These are phyloP conservation scores for Rhipidocladum racemiflorum DNA, from an alignment of 176 grass and related monocot species.

Conservation along the genomic window DNA sequence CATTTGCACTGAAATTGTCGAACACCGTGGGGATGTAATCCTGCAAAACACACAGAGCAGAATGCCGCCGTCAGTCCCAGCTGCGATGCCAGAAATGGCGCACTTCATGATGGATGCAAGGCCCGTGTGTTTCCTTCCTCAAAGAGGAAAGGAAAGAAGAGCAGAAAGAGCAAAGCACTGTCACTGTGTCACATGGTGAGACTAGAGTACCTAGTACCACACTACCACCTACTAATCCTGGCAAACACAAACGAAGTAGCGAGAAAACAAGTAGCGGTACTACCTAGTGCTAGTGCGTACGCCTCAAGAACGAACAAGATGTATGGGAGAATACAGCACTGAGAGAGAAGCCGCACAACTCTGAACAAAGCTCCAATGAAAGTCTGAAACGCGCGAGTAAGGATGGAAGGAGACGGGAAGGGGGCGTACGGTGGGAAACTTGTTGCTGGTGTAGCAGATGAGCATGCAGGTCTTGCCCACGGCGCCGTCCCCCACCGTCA, in stretches of 20 bases:
- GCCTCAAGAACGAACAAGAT: not conserved
- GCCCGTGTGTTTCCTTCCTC: not conserved
- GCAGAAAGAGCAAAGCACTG: not conserved
- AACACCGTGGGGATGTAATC: constrained; percentile 85
- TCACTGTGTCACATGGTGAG: not conserved
- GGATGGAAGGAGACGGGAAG: not conserved
- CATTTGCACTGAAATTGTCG: constrained; percentile 85
- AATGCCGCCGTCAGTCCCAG: not conserved
- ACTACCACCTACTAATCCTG: not conserved
- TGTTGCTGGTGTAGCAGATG: constrained; percentile 99
- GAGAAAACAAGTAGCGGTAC: not conserved
- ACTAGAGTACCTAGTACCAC: not conserved
- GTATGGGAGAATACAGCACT: not conserved
- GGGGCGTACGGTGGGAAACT: constrained; percentile 76
- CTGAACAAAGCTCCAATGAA: not conserved
- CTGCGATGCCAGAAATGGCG: not conserved
- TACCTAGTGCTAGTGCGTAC: not conserved
- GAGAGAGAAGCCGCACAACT: not conserved
- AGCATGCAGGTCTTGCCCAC: constrained; percentile 99
- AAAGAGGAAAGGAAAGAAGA: not conserved
- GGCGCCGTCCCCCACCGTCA: constrained; percentile 94
- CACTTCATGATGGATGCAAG: not conserved
- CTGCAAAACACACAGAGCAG: constrained; percentile 24
- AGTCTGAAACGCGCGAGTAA: not conserved
- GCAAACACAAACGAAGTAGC: not conserved